Conservation (phyloP, 768 basidiomycete genomes). For the Tremella yokohamensis region DNA sequence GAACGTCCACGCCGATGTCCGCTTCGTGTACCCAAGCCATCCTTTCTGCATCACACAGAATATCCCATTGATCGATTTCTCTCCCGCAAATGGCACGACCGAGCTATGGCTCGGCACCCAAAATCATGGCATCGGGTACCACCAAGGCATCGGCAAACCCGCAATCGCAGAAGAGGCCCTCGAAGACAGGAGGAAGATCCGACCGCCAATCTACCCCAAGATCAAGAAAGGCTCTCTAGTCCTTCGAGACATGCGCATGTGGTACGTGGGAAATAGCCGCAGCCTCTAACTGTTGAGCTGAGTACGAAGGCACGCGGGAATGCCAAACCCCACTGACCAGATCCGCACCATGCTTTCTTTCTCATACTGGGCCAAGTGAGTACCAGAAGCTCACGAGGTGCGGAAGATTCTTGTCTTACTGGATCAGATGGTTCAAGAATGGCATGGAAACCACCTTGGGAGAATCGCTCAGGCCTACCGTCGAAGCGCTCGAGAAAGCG, state of each 20-base stretch:
- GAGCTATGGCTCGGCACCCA: conserved; percentile 18
- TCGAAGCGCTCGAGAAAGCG: conserved; percentile 8
- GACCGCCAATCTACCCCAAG: conserved; percentile 15
- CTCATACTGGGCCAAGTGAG: conserved; percentile 9
- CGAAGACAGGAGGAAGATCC: conserved; percentile 8
- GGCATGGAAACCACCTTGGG: conserved; percentile 1
- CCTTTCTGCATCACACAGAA: conserved; percentile 14
- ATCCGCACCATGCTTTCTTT: conserved; percentile 10
- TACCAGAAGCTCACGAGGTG: background rate
- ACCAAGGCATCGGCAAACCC: conserved; percentile 7
- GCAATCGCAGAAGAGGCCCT: conserved; percentile 9
- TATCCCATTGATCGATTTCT: conserved; percentile 8
- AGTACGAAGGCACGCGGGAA: conserved; percentile 10
- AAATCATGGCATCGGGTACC: conserved; percentile 4
- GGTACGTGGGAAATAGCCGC: conserved; percentile 5
- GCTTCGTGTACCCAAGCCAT: conserved; percentile 14
- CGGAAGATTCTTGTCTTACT: background rate
- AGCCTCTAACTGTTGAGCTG: background rate
- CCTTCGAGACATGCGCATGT: conserved; percentile 12
- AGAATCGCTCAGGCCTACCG: conserved; percentile 8
- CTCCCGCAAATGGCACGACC: conserved; percentile 13
- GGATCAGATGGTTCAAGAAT: conserved; percentile 8
- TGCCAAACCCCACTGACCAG: conserved; percentile 11
- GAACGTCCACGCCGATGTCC: conserved; percentile 15
- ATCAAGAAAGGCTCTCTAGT: conserved; percentile 14